Percentiles rank a stretch among this genome's conserved stretches.
Evolutionary conservation across 495 filamentous ascomycete genomes (phyloP).

Genomic region (Penicillium crystallinum): DNA sequence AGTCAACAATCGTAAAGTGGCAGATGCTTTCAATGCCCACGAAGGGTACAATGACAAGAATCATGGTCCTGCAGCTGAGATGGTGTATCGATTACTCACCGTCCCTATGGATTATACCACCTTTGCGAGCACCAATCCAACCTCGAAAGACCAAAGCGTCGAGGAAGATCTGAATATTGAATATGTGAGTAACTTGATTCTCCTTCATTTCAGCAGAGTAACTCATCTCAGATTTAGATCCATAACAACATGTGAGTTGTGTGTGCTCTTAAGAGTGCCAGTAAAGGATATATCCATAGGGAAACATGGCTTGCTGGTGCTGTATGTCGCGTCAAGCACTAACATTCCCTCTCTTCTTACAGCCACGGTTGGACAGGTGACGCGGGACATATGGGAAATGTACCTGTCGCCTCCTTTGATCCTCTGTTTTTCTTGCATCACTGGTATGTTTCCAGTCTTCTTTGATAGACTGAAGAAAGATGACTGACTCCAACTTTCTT

Average conservation of each 20-base stretch:
- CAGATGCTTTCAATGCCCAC: slow-evolving; percentile 3
- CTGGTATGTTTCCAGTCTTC: slow-evolving; percentile 14
- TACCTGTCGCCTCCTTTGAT: slow-evolving; percentile 37
- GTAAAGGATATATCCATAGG: no score
- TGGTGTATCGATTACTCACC: slow-evolving; percentile 7
- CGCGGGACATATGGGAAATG: slow-evolving; percentile 37
- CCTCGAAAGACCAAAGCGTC: slow-evolving; percentile 3
- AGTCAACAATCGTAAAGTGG: slow-evolving; percentile 7
- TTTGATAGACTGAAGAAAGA: background rate
- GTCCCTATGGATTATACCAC: slow-evolving; percentile 12
- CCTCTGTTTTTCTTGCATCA: slow-evolving; percentile 40
- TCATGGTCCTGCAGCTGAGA: slow-evolving; percentile 5
- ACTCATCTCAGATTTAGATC: slow-evolving; percentile 16
- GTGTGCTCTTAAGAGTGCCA: background rate
- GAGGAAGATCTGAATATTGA: slow-evolving; percentile 33
- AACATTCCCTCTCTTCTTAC: background rate
- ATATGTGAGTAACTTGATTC: slow-evolving; percentile 2
- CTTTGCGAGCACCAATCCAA: slow-evolving; percentile 29
- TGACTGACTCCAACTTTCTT: background rate
- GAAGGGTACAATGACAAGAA: slow-evolving; percentile 3
- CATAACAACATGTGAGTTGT: slow-evolving; percentile 20
- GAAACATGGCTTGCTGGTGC: background rate
- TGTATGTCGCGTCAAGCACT: background rate
- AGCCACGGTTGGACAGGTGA: slow-evolving; percentile 33
- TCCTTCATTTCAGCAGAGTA: background rate